Conservation (phyloP, 1,139 yeast genomes). For the Pichia sp. region DNA sequence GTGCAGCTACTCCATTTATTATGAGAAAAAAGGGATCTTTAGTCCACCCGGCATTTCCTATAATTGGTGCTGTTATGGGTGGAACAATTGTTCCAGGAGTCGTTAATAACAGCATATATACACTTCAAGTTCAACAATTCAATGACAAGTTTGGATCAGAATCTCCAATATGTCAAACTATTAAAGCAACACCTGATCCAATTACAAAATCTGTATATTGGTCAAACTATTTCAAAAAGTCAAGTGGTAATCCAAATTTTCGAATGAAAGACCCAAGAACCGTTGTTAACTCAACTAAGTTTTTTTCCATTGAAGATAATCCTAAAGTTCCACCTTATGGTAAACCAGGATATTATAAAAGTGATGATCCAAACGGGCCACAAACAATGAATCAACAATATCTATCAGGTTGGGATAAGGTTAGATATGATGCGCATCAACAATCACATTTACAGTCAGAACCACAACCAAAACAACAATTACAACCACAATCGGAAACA, state of each 20-base stretch:
- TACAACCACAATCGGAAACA: neutral
- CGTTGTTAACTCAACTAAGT: conserved; percentile 7
- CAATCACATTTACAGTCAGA: neutral
- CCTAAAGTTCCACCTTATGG: conserved; percentile 12
- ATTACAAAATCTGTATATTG: conserved; percentile 23
- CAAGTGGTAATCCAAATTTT: conserved; percentile 18
- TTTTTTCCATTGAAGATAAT: conserved; percentile 6
- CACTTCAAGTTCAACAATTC: conserved; percentile 8
- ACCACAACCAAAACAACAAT: neutral
- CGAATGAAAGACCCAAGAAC: conserved; percentile 25
- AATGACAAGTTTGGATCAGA: conserved; percentile 17
- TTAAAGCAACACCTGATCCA: conserved; percentile 23
- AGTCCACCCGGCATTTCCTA: conserved; percentile 21
- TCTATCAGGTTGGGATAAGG: conserved; percentile 11
- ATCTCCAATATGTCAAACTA: conserved; percentile 17
- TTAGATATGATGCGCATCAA: neutral
- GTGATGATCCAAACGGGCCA: conserved; percentile 2
- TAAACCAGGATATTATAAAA: conserved; percentile 11
- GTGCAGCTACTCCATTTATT: conserved; percentile 23
- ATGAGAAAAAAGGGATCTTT: conserved; percentile 18
- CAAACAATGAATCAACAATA: conserved; percentile 6
- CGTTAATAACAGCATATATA: conserved; percentile 15
- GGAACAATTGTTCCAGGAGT: conserved; percentile 19
- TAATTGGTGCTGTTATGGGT: conserved; percentile 21
- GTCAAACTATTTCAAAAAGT: conserved; percentile 24